Percentiles rank a stretch among this genome's conserved stretches.
These are phyloP conservation scores for Spathaspora sp. DNA, from an alignment of 1,139 yeast genomes.

Conservation along the genomic window DNA sequence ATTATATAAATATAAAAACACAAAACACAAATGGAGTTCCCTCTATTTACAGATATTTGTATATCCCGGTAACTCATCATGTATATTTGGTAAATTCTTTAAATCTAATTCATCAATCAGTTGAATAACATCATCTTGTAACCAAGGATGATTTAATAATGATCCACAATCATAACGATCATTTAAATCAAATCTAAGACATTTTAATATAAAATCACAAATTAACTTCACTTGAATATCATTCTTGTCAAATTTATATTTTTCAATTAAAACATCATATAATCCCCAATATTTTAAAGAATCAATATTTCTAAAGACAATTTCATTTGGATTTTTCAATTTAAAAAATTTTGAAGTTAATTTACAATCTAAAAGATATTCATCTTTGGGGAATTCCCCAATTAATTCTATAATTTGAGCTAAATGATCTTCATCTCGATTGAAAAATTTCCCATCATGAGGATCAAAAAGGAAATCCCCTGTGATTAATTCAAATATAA, in stretches of 20 bases:
- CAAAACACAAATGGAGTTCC: background rate
- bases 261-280: conserved; percentile 63
- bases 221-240: conserved; percentile 31
- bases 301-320: conserved; percentile 54
- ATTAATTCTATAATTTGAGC: conserved; percentile 75
- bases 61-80: conserved; percentile 22
- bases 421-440: conserved; percentile 81
- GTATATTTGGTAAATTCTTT: conserved; percentile 10
- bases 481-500: conserved; percentile 76
- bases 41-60: conserved; percentile 20
- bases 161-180: conserved; percentile 40
- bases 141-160: conserved; percentile 44
- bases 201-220: conserved; percentile 39
- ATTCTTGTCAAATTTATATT: conserved; percentile 36
- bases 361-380: conserved; percentile 50
- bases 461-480: conserved; percentile 89
- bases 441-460: conserved; percentile 57
- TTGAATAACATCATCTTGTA: conserved; percentile 22
- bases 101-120: conserved; percentile 1
- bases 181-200: conserved; percentile 35
- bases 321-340: conserved; percentile 30
- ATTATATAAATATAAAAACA: conserved; percentile 3
- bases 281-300: conserved; percentile 71
- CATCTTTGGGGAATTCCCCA: conserved; percentile 55
- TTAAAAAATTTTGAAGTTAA: conserved; percentile 55